Evolutionary conservation across 2,329 filamentous ascomycete genomes (phyloP), one percentile per base, ranked within the genome.

Genomic region (Clonostachys solani): DNA sequence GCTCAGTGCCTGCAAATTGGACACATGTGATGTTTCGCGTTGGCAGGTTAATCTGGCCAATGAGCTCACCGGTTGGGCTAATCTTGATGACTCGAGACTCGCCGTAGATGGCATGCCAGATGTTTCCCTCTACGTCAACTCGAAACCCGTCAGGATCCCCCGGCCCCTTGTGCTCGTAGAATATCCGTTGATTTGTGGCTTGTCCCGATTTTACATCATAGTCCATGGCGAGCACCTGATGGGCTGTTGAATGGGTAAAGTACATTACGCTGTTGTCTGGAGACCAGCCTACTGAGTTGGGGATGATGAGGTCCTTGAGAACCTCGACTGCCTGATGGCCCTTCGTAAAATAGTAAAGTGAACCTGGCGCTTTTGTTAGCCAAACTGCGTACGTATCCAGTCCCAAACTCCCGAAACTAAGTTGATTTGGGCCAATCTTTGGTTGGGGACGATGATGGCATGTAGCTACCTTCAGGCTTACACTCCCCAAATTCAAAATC

Each of bases 91-190:
- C 88, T 50, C 82, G 80, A 49, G 80, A 74, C 52, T 86, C 87
- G 46, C 90, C 90, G 61, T 89, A 94, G n/a, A 94, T 75, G 8
- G 89, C 88, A 51, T 87, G 84, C 92, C 92, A 96, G 58, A 96
- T 76, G 69, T 87, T 86, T n/a, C 90, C 91, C 47, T 95, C 82
- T 40, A 77, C 79, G 60, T 96, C 92, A 58, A 95, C 80, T 52
- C 86, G 84, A 67, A 92, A 92, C 3, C 92, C 92, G 65, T 96
- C 92, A 1, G 90, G 90, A 52, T 82, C 80, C 43, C 85, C 84
- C 23, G 77, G 64, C 2, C 79, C 79, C 5, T 79, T 74, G 60
- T 91, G 82, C 48, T 77, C 72, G 69, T 91, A 92, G 68, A 91
- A 90, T 36, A 85, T 72, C 47, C 87, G 81, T 59, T 82, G 78